A percentile compares a stretch with the other conserved stretches of the same genome.
Evolutionary conservation across 2,329 filamentous ascomycete genomes (phyloP).

Genomic region (Epichloe aotearoae): DNA sequence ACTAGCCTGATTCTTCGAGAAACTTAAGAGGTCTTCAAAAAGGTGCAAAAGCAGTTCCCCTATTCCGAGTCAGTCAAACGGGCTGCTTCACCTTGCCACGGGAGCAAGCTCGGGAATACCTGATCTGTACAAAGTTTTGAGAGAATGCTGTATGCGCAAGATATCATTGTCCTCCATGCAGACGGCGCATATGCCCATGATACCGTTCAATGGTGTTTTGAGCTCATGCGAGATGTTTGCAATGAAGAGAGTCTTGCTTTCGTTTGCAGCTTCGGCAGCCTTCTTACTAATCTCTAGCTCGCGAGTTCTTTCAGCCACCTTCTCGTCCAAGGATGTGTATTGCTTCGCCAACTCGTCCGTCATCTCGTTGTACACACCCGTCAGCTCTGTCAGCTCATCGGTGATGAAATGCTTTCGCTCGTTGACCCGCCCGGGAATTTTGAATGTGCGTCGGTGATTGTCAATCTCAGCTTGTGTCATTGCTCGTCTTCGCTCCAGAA

Average conservation of each 20-base stretch:
- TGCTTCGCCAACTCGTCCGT: slow-evolving; percentile 79
- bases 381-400: slow-evolving; percentile 77
- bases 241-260: slow-evolving; percentile 95
- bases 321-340: slow-evolving; percentile 71
- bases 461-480: slow-evolving; percentile 16
- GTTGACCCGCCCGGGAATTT: slow-evolving; percentile 72
- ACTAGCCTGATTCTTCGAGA: slow-evolving; percentile 90
- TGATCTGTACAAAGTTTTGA: slow-evolving; percentile 69
- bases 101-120: slow-evolving; percentile 6
- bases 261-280: slow-evolving; percentile 85
- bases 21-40: slow-evolving; percentile 78
- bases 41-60: slow-evolving; percentile 70
- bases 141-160: slow-evolving; percentile 61
- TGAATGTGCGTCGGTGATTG: slow-evolving; percentile 47
- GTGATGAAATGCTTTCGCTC: slow-evolving; percentile 63
- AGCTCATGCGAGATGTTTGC: slow-evolving; percentile 84
- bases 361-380: slow-evolving; percentile 84
- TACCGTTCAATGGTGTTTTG: slow-evolving; percentile 90
- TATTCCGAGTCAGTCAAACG: background rate
- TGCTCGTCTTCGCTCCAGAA: slow-evolving; percentile 20
- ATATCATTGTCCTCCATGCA: slow-evolving; percentile 87
- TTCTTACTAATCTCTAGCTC: slow-evolving; percentile 84
- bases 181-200: slow-evolving; percentile 84
- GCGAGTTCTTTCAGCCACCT: slow-evolving; percentile 68
- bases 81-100: background rate